These are phyloP conservation scores for Paspalum vaginatum DNA, from an alignment of 176 grass and related monocot species.

Conservation along the genomic window DNA sequence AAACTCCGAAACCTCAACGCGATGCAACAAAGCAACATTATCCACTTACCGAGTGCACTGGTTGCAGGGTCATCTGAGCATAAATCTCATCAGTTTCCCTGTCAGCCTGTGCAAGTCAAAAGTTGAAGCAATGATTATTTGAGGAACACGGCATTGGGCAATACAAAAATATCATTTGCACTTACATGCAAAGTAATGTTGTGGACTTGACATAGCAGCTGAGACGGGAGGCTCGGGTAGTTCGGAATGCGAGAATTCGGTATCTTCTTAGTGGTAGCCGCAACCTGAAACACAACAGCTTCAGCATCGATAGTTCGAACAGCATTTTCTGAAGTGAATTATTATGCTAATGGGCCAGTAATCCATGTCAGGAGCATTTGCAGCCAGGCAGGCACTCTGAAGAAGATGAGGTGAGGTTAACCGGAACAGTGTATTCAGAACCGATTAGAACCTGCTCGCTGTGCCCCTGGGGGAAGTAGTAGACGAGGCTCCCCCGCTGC, in stretches of 20 bases:
- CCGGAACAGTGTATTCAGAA: not conserved
- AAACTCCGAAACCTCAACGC: not conserved
- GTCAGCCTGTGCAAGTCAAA: conserved; percentile 61
- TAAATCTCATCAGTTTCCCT: conserved; percentile 98
- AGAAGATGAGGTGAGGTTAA: no score
- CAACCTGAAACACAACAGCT: conserved; percentile 57
- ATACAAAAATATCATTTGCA: not conserved
- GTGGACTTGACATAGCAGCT: conserved; percentile 96
- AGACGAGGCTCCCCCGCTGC: conserved; percentile 82
- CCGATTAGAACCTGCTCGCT: conserved; percentile 79
- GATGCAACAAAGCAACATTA: conserved; percentile 22
- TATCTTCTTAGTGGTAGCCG: conserved; percentile 80
- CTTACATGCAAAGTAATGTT: conserved; percentile 91
- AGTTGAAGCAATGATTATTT: not conserved
- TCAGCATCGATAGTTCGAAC: not conserved
- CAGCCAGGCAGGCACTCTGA: no score
- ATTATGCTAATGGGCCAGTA: not conserved
- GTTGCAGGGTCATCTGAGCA: conserved; percentile 94
- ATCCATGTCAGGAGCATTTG: not conserved
- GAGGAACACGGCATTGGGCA: not conserved
- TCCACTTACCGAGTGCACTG: conserved; percentile 78
- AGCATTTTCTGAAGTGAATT: not conserved
- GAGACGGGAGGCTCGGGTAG: conserved; percentile 86
- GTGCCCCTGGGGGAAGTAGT: conserved; percentile 95
- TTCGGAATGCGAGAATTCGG: conserved; percentile 83